Base-by-base conservation (phyloP, 352 stramenopile genomes). In the Saprolegnia parasitica region DNA sequence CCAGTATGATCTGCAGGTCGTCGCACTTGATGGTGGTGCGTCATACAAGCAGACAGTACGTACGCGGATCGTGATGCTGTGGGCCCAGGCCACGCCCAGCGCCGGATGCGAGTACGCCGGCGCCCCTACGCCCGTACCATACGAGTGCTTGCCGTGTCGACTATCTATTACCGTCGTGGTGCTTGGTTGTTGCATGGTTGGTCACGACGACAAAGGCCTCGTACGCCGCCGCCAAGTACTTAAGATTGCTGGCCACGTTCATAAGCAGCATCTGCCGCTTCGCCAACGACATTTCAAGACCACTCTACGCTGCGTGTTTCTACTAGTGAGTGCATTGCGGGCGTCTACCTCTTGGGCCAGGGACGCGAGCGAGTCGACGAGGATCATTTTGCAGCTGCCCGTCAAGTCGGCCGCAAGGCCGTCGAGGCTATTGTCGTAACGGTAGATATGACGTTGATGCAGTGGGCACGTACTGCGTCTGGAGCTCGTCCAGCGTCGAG, bases 281-380 rank as follows among this genome's bases (percentile, higher is more conserved):
- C 9, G 58, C 58, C 21, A 66, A n/a, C 5, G 58, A 66, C 58
- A 66, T 66, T 5, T 66, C 58, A 9, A 39, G 47, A 13, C 37
- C 18, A 39, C 58, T 66, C 58, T 66, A 66, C n/a, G 15, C 47
- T 5, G 9, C 32, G 20, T 54, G 11, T 20, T 1, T 13, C 35
- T 35, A 50, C 21, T 20, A 20, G 32, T 8, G 35, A 20, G 10
- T 10, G 45, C 10, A 32, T 61, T 23, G 23, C 23, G 32, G 20
- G 54, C 20, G 20, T 24, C 5, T 45, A 90, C 83, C 71, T 91
- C 87, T 4, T 81, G 50, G 26, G 89, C 81, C 6, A 90, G 66
- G 29, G 81, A 77, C 10, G 83, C 77, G 0, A 90, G 63, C n/a
- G 84, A 93, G 75, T 94, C 86, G 57, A 93, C 72, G 39, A 94